A percentile compares a stretch with the other conserved stretches of the same genome.
Evolutionary conservation across 2,329 filamentous ascomycete genomes (phyloP).

Genomic region (Phialophora verrucosa): DNA sequence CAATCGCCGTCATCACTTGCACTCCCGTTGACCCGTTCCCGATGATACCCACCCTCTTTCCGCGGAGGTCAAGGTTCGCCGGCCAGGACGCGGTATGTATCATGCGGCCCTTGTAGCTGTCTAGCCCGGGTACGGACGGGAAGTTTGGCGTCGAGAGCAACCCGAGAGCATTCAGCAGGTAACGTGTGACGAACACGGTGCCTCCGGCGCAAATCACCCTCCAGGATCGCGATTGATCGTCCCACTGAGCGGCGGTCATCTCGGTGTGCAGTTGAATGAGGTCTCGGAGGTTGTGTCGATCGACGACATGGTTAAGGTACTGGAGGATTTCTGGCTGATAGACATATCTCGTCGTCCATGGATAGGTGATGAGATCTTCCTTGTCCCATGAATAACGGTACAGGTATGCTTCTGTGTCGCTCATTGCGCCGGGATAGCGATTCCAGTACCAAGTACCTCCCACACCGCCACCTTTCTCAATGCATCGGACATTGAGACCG

Average conservation of each 20-base stretch:
- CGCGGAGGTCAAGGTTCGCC: constrained; percentile 58
- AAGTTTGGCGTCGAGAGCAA: constrained; percentile 64
- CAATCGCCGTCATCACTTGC: constrained; percentile 66
- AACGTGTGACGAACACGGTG: constrained; percentile 44
- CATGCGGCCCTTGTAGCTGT: constrained; percentile 63
- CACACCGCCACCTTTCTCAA: constrained; percentile 57
- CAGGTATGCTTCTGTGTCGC: constrained; percentile 52
- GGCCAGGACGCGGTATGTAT: constrained; percentile 65
- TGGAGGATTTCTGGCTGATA: constrained; percentile 47
- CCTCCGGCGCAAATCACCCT: constrained; percentile 50
- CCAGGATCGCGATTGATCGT: constrained; percentile 49
- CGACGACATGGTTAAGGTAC: constrained; percentile 56
- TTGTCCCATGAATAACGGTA: constrained; percentile 54
- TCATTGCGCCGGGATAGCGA: constrained; percentile 47
- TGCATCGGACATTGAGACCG: constrained; percentile 56
- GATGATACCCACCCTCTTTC: constrained; percentile 66
- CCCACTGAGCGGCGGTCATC: constrained; percentile 50
- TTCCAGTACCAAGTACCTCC: constrained; percentile 47
- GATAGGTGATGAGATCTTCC: constrained; percentile 48
- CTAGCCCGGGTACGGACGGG: constrained; percentile 64
- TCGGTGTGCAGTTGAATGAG: constrained; percentile 53
- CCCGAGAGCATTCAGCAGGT: constrained; percentile 55
- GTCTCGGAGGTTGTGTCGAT: constrained; percentile 50
- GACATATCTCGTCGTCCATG: constrained; percentile 43
- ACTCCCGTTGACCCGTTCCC: constrained; percentile 69